Percentiles rank a stretch among this genome's conserved stretches.
Evolutionary conservation across 2,329 filamentous ascomycete species (phyloP).

Genomic region (Teratosphaeria destructans): DNA sequence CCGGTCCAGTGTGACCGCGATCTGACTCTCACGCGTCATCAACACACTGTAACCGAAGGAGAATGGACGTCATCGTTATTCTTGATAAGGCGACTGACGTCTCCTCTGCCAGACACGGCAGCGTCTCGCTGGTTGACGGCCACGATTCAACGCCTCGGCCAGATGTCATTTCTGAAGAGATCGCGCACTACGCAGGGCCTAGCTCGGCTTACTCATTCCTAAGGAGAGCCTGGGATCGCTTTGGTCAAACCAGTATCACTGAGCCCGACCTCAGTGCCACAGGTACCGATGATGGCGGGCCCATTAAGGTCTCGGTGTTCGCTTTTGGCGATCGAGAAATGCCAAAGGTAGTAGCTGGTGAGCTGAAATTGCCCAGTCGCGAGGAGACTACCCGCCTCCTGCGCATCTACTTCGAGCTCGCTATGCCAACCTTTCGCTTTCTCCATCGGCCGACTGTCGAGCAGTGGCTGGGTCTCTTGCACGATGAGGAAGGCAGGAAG

Average conservation of each 20-base stretch:
- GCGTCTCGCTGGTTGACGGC: neutral
- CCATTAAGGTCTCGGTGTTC: conserved; percentile 37
- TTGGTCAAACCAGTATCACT: conserved; percentile 28
- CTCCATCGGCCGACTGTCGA: conserved; percentile 35
- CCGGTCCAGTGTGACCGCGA: neutral
- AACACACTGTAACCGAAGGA: too few relatives aligned
- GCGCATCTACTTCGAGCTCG: conserved; percentile 33
- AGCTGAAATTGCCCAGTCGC: neutral
- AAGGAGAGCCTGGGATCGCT: conserved; percentile 39
- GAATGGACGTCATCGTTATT: too few relatives aligned
- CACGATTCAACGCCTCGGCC: neutral
- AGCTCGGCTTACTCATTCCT: conserved; percentile 31
- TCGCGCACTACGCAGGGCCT: conserved; percentile 18
- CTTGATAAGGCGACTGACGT: neutral
- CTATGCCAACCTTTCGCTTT: conserved; percentile 35
- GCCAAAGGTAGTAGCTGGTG: conserved; percentile 21
- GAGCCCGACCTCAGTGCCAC: conserved; percentile 2
- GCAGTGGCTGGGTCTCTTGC: conserved; percentile 37
- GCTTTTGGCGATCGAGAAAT: conserved; percentile 42
- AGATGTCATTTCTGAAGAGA: neutral
- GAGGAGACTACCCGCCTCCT: conserved; percentile 29
- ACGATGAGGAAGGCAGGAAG: conserved; percentile 28
- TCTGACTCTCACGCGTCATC: too few relatives aligned
- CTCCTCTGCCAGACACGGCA: neutral
- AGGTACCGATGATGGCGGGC: conserved; percentile 17